These are phyloP conservation scores for Cunninghamia lanceolata DNA, from an alignment of 75 land plant genomes.

Conservation along the genomic window DNA sequence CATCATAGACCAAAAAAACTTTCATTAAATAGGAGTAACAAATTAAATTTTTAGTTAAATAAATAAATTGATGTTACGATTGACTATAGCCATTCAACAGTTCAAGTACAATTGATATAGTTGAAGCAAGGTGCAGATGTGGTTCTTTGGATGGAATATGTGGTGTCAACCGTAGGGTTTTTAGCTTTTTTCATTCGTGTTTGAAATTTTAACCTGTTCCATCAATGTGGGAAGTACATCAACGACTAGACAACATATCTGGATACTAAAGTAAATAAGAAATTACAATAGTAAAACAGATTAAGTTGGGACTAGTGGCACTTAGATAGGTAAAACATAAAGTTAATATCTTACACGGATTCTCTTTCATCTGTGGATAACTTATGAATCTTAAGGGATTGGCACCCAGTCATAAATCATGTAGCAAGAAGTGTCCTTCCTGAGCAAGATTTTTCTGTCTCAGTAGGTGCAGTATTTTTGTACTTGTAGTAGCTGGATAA, in stretches of 20 bases:
- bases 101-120: background rate
- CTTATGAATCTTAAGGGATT: background rate
- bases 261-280: background rate
- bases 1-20: background rate
- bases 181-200: too few relatives aligned
- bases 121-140: background rate
- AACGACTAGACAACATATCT: background rate
- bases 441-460: background rate
- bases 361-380: background rate
- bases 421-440: background rate
- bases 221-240: background rate
- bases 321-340: background rate
- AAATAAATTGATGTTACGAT: too few relatives aligned
- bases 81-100: background rate
- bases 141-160: background rate
- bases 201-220: background rate
- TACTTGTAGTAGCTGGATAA: constrained; percentile 14
- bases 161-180: too few relatives aligned
- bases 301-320: background rate
- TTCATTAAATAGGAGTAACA: background rate
- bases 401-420: background rate
- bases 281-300: background rate
- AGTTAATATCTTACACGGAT: background rate
- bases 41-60: too few relatives aligned
- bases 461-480: background rate